Percentiles rank a stretch among this genome's conserved stretches.
phyloP scores from a whole-genome alignment of 164 flowering plant genomes.

The Echeveria elegans region DNA sequence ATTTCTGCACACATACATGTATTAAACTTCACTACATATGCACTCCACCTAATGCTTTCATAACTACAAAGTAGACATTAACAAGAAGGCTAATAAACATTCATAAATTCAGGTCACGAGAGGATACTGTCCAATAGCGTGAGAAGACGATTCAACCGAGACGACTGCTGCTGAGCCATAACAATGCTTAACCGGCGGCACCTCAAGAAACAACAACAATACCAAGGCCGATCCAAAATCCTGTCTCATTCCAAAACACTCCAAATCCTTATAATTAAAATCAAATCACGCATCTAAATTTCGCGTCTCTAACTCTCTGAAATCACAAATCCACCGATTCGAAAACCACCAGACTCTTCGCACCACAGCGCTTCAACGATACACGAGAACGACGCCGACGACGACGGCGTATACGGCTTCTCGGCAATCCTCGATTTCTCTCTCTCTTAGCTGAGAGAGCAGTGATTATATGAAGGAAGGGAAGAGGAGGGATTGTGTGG shows the following conservation, averaged over 20 bases:
- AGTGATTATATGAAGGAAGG: background rate
- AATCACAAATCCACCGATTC: constrained; percentile 6
- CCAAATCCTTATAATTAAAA: background rate
- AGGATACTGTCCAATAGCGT: constrained; percentile 88
- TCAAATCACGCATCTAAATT: constrained; percentile 1
- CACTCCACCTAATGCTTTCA: background rate
- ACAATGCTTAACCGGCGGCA: constrained; percentile 9
- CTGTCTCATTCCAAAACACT: constrained; percentile 11
- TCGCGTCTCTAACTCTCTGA: background rate
- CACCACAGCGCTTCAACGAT: background rate
- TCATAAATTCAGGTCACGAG: background rate
- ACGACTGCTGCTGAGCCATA: constrained; percentile 91
- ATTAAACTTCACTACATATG: background rate
- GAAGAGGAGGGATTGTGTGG: background rate
- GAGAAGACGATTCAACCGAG: constrained; percentile 84
- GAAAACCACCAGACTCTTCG: background rate
- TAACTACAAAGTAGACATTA: background rate
- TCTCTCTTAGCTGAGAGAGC: background rate
- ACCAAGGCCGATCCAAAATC: background rate
- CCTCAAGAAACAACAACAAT: background rate
- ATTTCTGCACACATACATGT: background rate
- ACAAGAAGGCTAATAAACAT: background rate
- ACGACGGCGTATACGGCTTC: background rate
- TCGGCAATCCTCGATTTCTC: background rate
- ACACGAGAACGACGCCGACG: background rate